These are phyloP conservation scores for Flaveria bidentis DNA, from an alignment of 129 eudicot species.

Conservation along the genomic window DNA sequence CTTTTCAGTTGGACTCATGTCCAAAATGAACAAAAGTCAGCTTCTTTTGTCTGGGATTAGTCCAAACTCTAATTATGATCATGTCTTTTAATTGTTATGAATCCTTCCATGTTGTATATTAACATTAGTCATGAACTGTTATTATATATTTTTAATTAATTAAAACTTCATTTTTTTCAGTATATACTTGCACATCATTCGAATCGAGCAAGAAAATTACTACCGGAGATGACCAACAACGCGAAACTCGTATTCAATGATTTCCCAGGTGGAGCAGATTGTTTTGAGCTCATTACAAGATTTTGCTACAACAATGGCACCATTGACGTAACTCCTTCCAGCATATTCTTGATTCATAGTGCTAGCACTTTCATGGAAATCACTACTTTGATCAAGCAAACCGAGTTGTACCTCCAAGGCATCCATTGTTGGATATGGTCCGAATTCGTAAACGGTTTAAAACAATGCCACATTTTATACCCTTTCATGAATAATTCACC, in stretches of 20 bases:
- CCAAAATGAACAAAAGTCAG: constrained; percentile 1
- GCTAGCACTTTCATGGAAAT: constrained; percentile 59
- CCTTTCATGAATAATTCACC: constrained; percentile 15
- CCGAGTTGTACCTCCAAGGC: constrained; percentile 33
- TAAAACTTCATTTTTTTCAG: constrained; percentile 35
- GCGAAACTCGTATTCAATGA: constrained; percentile 48
- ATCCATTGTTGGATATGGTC: constrained; percentile 55
- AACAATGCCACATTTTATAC: constrained; percentile 47
- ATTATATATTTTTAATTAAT: too few relatives aligned
- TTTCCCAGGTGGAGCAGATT: constrained; percentile 64
- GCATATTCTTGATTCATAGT: constrained; percentile 45
- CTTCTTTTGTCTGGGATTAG: neutral
- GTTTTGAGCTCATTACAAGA: constrained; percentile 59
- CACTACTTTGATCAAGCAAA: constrained; percentile 42
- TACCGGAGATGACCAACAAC: constrained; percentile 5
- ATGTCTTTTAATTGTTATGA: neutral
- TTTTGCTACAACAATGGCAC: constrained; percentile 62
- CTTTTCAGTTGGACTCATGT: neutral
- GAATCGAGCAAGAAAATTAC: constrained; percentile 38
- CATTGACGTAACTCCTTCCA: constrained; percentile 47
- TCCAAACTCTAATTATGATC: neutral
- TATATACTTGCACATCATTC: constrained; percentile 44
- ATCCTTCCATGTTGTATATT: too few relatives aligned
- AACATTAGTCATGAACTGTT: neutral
- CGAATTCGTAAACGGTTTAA: constrained; percentile 47